Base-by-base conservation (phyloP, 2,329 filamentous ascomycete genomes). In the Curvularia verruculosa region DNA sequence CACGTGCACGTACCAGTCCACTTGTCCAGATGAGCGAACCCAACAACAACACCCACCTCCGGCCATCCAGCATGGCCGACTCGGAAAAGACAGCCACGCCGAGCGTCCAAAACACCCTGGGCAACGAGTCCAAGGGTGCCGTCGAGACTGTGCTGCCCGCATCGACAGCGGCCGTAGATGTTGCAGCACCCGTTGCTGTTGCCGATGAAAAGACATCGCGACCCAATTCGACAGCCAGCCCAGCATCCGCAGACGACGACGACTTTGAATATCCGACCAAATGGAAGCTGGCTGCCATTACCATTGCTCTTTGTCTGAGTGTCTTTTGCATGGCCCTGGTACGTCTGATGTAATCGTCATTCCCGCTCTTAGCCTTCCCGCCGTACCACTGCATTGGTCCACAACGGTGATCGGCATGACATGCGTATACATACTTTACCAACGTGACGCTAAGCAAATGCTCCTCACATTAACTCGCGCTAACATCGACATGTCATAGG, bases 241-340 rank as follows among this genome's bases (percentile, higher is more conserved):
- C 51, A 23, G 37, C 56, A 28, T 3, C 46, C 19, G 15, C 8
- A 21, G 40, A 69, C 5, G 71, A 70, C 4, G 71, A 70, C 28
- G 58, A 68, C 21, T 69, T 72, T 45, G 73, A 73, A n/a, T 76
- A 76, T 46, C 74, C 74, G 0, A 73, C 66, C 1, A 66, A 67
- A 49, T 75, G 70, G 68, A 73, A 69, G 52, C 63, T 76, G 5
- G 54, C 64, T 5, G 65, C 66, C 43, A 76, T 75, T 52, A 74
- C 71, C 5, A 47, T 74, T 15, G 74, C 72, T 13, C 58, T 76
- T 9, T 75, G 72, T 45, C 58, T 76, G 31, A 72, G 69, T 7
- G 72, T 76, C n/a, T 76, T 76, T 48, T 76, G 74, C 51, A 75
- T 75, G 72, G 74, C 74, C 18, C 52, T 76, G 65, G 73, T 75